Conservation (phyloP, 2,329 filamentous ascomycete genomes). For the Coniochaeta hoffmannii region DNA sequence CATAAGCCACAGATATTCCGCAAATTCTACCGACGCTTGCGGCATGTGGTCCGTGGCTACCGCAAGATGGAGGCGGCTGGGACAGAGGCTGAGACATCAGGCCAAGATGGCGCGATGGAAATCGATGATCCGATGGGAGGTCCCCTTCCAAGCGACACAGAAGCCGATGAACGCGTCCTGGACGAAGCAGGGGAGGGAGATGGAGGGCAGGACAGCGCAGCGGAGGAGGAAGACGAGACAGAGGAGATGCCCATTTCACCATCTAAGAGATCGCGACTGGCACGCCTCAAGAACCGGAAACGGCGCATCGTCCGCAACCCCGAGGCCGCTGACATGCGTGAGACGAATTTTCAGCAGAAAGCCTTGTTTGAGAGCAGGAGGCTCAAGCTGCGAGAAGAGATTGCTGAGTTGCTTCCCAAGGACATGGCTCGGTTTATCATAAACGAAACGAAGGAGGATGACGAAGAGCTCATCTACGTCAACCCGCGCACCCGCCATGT, state of each 20-base stretch:
- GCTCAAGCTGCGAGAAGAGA: constrained; percentile 35
- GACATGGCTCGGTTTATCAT: constrained; percentile 50
- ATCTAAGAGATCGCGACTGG: constrained; percentile 25
- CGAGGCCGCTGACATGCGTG: constrained; percentile 44
- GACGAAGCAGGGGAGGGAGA: not conserved
- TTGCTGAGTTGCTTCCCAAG: constrained; percentile 34
- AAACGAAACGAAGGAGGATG: constrained; percentile 56
- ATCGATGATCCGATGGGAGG: not conserved
- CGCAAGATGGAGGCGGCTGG: not conserved
- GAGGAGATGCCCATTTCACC: constrained; percentile 21
- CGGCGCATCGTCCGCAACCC: constrained; percentile 41
- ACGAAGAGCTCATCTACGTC: constrained; percentile 56
- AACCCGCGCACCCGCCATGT: constrained; percentile 52
- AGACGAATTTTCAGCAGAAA: constrained; percentile 44
- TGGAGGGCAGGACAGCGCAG: no score
- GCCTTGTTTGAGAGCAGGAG: constrained; percentile 47
- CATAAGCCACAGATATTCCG: not conserved
- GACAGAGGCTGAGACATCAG: not conserved
- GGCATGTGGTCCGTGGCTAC: not conserved
- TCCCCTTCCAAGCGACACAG: not conserved
- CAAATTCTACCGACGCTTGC: not conserved
- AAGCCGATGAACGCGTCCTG: not conserved
- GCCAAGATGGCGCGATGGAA: not conserved
- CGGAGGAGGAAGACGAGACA: constrained; percentile 1
- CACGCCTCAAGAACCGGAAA: constrained; percentile 14